These are phyloP conservation scores for Paramecium sexaurelia DNA, from an alignment of 73 alveolate genomes.

Conservation along the genomic window DNA sequence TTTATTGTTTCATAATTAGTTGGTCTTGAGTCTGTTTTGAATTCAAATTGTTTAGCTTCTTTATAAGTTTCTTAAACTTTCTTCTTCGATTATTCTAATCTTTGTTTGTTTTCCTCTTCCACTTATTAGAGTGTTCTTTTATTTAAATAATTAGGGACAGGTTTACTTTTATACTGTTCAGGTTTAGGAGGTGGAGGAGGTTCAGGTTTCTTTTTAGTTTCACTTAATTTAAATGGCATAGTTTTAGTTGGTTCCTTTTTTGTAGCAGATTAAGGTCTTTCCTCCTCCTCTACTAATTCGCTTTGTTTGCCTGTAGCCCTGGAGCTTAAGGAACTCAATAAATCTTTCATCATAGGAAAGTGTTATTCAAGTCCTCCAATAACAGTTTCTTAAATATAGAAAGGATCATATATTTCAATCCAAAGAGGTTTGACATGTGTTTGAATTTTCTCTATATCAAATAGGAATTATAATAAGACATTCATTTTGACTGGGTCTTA, in stretches of 20 bases:
- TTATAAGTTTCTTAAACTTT: constrained; percentile 70
- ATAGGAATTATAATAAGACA: constrained; percentile 87
- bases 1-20: constrained; percentile 75
- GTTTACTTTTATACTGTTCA: constrained; percentile 81
- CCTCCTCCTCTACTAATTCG: constrained; percentile 68
- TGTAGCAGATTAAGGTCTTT: constrained; percentile 69
- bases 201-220: constrained; percentile 91
- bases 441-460: constrained; percentile 82
- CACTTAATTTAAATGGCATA: constrained; percentile 91
- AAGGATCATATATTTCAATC: constrained; percentile 92
- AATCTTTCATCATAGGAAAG: constrained; percentile 66
- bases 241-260: constrained; percentile 84
- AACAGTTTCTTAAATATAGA: constrained; percentile 83
- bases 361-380: constrained; percentile 87
- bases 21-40: constrained; percentile 81
- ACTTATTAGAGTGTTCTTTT: constrained; percentile 83
- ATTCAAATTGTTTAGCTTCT: constrained; percentile 75
- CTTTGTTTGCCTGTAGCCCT: constrained; percentile 78
- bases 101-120: constrained; percentile 76
- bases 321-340: constrained; percentile 69
- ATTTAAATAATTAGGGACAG: constrained; percentile 83
- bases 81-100: constrained; percentile 78
- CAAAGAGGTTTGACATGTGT: constrained; percentile 88
- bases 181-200: constrained; percentile 86
- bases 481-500: constrained; percentile 96